Evolutionary conservation across 495 filamentous ascomycete genomes (phyloP).

Genomic region (Chlorociboria aeruginascens): DNA sequence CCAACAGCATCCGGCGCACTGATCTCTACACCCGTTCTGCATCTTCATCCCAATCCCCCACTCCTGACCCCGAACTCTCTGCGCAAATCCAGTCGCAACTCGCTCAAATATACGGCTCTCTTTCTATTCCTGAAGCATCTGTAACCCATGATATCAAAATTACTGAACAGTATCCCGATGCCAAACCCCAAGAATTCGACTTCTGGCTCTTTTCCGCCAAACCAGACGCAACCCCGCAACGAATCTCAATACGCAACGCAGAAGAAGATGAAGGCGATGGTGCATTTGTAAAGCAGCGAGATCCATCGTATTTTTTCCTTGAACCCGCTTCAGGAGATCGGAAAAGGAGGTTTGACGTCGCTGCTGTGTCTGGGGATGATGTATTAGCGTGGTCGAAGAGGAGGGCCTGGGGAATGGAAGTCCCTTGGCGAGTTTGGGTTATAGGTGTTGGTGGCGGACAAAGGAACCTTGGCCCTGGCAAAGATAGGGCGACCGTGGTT

Average conservation of each 20-base stretch:
- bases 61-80: constrained; percentile 20
- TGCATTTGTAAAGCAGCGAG: constrained; percentile 28
- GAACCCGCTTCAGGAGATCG: constrained; percentile 21
- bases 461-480: constrained; percentile 1
- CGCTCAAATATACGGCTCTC: constrained; percentile 20
- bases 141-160: neutral
- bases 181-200: constrained; percentile 24
- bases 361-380: constrained; percentile 33
- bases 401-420: constrained; percentile 38
- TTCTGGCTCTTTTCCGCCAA: constrained; percentile 40
- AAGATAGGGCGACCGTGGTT: neutral
- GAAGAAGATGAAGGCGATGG: constrained; percentile 18
- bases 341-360: constrained; percentile 21
- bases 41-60: constrained; percentile 16
- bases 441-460: neutral
- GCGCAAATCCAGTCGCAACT: constrained; percentile 31
- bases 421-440: constrained; percentile 41
- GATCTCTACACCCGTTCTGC: constrained; percentile 32
- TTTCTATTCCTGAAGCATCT: constrained; percentile 12
- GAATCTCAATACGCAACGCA: neutral
- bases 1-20: constrained; percentile 35
- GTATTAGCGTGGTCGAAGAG: constrained; percentile 26
- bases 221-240: constrained; percentile 16
- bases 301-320: constrained; percentile 33
- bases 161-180: constrained; percentile 7